Evolutionary conservation across 2,329 filamentous ascomycete species (phyloP).

Genomic region (Elsinoe batatas): DNA sequence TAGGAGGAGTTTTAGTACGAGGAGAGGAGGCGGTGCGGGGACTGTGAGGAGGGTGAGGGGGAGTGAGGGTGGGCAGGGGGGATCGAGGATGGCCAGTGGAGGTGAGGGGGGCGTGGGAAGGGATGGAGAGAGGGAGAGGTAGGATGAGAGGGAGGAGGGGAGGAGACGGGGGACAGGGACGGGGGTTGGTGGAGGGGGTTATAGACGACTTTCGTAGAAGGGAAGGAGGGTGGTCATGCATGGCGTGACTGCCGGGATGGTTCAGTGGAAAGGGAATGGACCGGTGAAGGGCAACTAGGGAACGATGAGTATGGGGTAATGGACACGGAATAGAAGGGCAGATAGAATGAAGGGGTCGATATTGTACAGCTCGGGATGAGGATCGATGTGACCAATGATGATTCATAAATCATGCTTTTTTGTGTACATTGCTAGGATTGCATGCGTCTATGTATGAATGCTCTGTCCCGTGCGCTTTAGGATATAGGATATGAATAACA

Average conservation of each 20-base stretch:
- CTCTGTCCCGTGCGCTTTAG: no score
- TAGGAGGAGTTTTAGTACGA: constrained; percentile 61
- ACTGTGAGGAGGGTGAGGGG: constrained; percentile 2
- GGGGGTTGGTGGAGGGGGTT: background rate
- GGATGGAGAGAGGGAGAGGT: no score
- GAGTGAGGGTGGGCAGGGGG: background rate
- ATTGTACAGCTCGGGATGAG: background rate
- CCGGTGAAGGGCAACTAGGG: background rate
- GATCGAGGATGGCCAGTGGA: background rate
- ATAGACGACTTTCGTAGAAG: constrained; percentile 1
- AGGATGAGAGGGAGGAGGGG: background rate
- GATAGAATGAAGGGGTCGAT: background rate
- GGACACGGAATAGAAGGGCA: background rate
- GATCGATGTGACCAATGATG: background rate
- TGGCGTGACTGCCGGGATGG: background rate
- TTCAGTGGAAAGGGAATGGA: no score
- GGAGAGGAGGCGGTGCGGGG: background rate
- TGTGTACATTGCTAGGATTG: no score
- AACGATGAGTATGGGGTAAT: background rate
- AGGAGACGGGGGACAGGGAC: background rate
- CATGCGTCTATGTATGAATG: no score
- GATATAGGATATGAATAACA: no score
- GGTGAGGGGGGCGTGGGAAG: background rate
- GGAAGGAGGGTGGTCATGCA: background rate
- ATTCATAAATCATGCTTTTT: background rate